Evolutionary conservation across 257 asterid species (phyloP).

Genomic region (Prunella vulgaris): DNA sequence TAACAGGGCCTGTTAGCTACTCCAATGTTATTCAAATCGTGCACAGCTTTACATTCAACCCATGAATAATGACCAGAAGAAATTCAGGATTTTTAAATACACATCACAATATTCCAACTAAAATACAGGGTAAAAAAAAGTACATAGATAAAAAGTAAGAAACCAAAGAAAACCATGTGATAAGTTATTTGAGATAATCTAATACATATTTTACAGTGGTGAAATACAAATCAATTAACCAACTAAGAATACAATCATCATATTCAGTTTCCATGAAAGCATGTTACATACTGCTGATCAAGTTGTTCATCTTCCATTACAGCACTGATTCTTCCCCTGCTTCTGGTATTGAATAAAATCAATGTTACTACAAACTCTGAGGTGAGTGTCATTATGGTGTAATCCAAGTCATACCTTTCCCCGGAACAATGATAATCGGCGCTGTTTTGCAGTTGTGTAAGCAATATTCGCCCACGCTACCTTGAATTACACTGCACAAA

Average conservation of each 20-base stretch:
- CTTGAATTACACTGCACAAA: conserved; percentile 41
- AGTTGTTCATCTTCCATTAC: conserved; percentile 21
- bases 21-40: too few species aligned
- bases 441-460: conserved; percentile 57
- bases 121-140: neutral
- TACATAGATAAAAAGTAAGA: neutral
- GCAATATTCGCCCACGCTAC: conserved; percentile 53
- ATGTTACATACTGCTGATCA: neutral
- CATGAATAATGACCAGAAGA: too few species aligned
- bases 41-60: too few species aligned
- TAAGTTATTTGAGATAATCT: neutral
- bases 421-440: conserved; percentile 50
- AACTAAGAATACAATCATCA: neutral
- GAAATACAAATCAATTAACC: neutral
- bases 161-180: neutral
- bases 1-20: too few species aligned
- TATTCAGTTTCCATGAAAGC: conserved; percentile 12
- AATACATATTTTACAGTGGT: neutral
- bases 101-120: too few species aligned
- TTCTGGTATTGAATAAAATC: conserved; percentile 23
- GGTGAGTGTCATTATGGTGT: neutral
- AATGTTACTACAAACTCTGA: neutral
- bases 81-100: too few species aligned
- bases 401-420: conserved; percentile 35
- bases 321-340: conserved; percentile 49